Evolutionary conservation across 495 filamentous ascomycete species (phyloP).

Genomic region (Aspergillus avenaceus): DNA sequence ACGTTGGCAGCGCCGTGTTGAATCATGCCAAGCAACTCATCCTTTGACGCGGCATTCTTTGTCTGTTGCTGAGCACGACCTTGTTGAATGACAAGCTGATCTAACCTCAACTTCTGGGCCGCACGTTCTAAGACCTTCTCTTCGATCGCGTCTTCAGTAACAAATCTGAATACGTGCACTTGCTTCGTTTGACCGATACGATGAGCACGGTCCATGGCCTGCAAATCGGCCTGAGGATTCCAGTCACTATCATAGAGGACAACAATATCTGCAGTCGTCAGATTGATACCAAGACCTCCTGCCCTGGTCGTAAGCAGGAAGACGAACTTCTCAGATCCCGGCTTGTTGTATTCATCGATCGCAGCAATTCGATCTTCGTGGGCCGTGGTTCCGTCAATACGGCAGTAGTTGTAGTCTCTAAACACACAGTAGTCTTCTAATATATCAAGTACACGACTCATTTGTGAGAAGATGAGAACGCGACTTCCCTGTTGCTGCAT

Average conservation of each 20-base stretch:
- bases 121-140: constrained; percentile 98
- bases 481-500: constrained; percentile 83
- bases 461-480: constrained; percentile 98
- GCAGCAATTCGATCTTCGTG: constrained; percentile 97
- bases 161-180: constrained; percentile 91
- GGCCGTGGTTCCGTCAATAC: constrained; percentile 95
- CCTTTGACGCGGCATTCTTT: constrained; percentile 86
- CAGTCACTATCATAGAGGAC: constrained; percentile 99
- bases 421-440: constrained; percentile 98
- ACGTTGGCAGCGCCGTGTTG: constrained; percentile 96
- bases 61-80: constrained; percentile 89
- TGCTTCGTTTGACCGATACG: constrained; percentile 99
- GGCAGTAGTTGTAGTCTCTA: constrained; percentile 89
- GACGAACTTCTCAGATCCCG: constrained; percentile 91
- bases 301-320: constrained; percentile 97
- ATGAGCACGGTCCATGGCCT: constrained; percentile 98
- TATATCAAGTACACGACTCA: constrained; percentile 96
- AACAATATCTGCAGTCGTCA: constrained; percentile 94
- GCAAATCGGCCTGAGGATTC: constrained; percentile 98
- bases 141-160: constrained; percentile 97
- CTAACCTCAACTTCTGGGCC: constrained; percentile 93
- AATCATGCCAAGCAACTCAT: constrained; percentile 95
- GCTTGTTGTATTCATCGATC: constrained; percentile 98
- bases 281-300: constrained; percentile 96
- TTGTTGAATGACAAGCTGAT: constrained; percentile 99